These are phyloP conservation scores for Colletotrichum tofieldiae DNA, from an alignment of 2,329 filamentous ascomycete species.

Conservation along the genomic window DNA sequence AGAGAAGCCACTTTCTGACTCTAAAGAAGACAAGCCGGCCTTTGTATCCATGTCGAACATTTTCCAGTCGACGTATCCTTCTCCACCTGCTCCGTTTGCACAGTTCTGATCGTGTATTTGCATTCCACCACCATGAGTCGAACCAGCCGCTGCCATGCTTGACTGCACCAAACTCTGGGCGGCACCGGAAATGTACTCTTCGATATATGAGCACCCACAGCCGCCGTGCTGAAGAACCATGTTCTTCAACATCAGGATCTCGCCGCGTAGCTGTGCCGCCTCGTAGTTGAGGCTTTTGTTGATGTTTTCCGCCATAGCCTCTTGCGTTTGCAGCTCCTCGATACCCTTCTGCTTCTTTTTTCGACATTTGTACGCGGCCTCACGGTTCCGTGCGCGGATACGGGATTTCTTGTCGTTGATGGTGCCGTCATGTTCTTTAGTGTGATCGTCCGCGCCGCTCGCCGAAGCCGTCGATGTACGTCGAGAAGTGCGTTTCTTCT, in stretches of 20 bases:
- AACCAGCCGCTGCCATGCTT: slow-evolving; percentile 1
- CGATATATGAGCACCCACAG: slow-evolving; percentile 40
- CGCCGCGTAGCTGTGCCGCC: slow-evolving; percentile 27
- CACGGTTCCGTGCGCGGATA: slow-evolving; percentile 41
- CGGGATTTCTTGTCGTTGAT: slow-evolving; percentile 36
- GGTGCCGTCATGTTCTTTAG: neutral
- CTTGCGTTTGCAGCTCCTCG: slow-evolving; percentile 40
- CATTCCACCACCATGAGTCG: neutral
- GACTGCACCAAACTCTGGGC: slow-evolving; percentile 35
- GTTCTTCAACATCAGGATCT: slow-evolving; percentile 42
- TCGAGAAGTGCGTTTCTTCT: slow-evolving; percentile 10
- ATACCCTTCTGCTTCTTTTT: slow-evolving; percentile 43
- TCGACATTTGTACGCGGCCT: slow-evolving; percentile 44
- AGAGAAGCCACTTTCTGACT: slow-evolving; percentile 21
- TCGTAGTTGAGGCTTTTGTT: slow-evolving; percentile 38
- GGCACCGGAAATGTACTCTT: slow-evolving; percentile 40
- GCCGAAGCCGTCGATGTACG: slow-evolving; percentile 25
- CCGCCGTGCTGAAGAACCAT: slow-evolving; percentile 41
- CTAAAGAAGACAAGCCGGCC: neutral
- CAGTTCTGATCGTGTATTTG: neutral
- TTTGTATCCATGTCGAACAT: slow-evolving; percentile 8
- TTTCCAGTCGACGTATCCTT: slow-evolving; percentile 22
- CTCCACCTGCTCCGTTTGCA: neutral
- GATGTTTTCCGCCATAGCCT: slow-evolving; percentile 43
- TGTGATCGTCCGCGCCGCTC: slow-evolving; percentile 17